A percentile compares a stretch with the other conserved stretches of the same genome.
Conservation (phyloP, 768 basidiomycete species). For the Lanmaoa pseudosensibilis region DNA sequence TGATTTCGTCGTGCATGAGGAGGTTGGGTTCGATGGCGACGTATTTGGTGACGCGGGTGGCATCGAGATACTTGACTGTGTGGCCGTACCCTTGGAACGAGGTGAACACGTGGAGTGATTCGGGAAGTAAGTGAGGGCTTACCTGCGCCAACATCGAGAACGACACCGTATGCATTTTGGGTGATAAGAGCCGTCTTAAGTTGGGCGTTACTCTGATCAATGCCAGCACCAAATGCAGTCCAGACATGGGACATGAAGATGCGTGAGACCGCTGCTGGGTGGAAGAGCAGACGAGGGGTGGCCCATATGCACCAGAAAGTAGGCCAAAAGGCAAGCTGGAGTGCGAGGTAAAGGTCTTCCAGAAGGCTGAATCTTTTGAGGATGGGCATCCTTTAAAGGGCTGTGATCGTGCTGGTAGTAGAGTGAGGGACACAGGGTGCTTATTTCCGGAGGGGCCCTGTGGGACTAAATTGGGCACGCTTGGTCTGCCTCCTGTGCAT, state of each 20-base stretch:
- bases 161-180: constrained; percentile 54
- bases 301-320: constrained; percentile 43
- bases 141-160: constrained; percentile 73
- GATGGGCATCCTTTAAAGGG: constrained; percentile 17
- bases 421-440: background rate
- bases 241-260: constrained; percentile 63
- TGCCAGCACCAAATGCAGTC: constrained; percentile 46
- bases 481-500: background rate
- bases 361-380: constrained; percentile 37
- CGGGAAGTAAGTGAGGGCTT: background rate
- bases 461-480: constrained; percentile 1
- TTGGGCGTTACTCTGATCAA: constrained; percentile 43
- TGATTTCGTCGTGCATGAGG: constrained; percentile 60
- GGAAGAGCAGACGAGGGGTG: constrained; percentile 46
- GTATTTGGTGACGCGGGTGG: constrained; percentile 54
- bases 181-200: constrained; percentile 52
- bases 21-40: constrained; percentile 72
- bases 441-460: background rate
- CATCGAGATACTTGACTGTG: constrained; percentile 59
- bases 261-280: constrained; percentile 46
- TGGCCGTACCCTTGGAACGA: constrained; percentile 59
- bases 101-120: background rate
- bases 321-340: constrained; percentile 42
- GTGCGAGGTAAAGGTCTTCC: constrained; percentile 40
- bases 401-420: constrained; percentile 1